These are phyloP conservation scores for Trametes punicea DNA, from an alignment of 768 basidiomycete genomes.

Conservation along the genomic window DNA sequence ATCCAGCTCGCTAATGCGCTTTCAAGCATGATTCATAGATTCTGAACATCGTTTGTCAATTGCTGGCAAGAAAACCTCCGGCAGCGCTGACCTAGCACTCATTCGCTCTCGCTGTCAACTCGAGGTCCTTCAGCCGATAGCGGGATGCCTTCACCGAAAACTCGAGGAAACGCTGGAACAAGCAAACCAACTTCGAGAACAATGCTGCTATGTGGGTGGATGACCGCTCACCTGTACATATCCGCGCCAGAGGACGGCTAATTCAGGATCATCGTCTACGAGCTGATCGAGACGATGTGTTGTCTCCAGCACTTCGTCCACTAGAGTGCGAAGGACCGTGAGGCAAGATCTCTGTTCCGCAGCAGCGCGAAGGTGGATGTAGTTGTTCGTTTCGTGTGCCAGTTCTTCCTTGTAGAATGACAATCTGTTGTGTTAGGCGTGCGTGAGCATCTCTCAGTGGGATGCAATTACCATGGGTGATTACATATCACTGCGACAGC, in stretches of 20 bases:
- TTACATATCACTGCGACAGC: constrained; percentile 5
- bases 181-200: too few relatives aligned
- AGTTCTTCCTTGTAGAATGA: constrained; percentile 24
- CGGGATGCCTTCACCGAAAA: constrained; percentile 7
- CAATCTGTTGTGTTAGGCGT: constrained; percentile 1
- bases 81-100: too few relatives aligned
- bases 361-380: constrained; percentile 17
- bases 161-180: constrained; percentile 13
- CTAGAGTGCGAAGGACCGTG: constrained; percentile 3
- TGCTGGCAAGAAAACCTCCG: too few relatives aligned
- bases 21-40: too few relatives aligned
- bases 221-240: constrained; percentile 5
- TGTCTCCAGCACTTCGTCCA: constrained; percentile 14
- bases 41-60: too few relatives aligned
- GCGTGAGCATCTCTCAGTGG: background rate
- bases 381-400: constrained; percentile 16
- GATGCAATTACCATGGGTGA: background rate
- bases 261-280: background rate
- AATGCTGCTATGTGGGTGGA: background rate
- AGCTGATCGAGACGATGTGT: background rate
- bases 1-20: too few relatives aligned
- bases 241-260: constrained; percentile 1
- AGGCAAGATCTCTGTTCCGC: background rate
- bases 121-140: constrained; percentile 4
- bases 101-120: too few relatives aligned